Evolutionary conservation across 208 protist species (phyloP).

Genomic region (Trypanosoma platydactyli): DNA sequence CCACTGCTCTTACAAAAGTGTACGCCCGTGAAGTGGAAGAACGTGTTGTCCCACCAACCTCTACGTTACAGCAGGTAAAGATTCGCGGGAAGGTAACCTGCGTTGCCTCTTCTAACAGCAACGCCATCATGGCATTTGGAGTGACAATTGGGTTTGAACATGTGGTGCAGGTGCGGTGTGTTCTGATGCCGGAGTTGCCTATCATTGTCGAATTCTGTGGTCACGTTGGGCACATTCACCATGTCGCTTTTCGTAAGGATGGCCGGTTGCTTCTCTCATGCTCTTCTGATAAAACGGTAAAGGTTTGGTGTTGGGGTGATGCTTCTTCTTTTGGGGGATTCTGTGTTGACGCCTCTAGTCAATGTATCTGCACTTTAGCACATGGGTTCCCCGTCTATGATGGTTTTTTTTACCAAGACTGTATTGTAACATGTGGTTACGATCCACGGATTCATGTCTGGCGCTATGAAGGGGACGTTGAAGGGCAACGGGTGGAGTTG

Average conservation of each 20-base stretch:
- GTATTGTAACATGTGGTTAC: conserved; percentile 79
- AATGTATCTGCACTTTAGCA: conserved; percentile 54
- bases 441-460: conserved; percentile 57
- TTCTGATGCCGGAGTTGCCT: conserved; percentile 34
- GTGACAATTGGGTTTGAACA: conserved; percentile 60
- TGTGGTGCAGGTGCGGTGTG: conserved; percentile 58
- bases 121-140: conserved; percentile 51
- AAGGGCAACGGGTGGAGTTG: background rate
- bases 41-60: conserved; percentile 57
- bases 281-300: conserved; percentile 73
- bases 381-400: conserved; percentile 70
- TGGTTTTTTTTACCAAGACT: conserved; percentile 72
- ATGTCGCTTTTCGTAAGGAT: conserved; percentile 50
- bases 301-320: conserved; percentile 44
- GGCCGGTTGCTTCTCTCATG: conserved; percentile 61
- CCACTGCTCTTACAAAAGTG: conserved; percentile 4
- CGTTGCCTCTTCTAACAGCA: conserved; percentile 50
- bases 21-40: conserved; percentile 52
- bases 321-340: background rate
- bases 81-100: conserved; percentile 62
- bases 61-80: conserved; percentile 42
- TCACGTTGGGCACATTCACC: conserved; percentile 71
- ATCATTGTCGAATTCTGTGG: conserved; percentile 41
- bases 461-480: conserved; percentile 33
- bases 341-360: background rate